Base-by-base conservation (phyloP, 2,329 filamentous ascomycete species). In the Monilinia fructigena region DNA sequence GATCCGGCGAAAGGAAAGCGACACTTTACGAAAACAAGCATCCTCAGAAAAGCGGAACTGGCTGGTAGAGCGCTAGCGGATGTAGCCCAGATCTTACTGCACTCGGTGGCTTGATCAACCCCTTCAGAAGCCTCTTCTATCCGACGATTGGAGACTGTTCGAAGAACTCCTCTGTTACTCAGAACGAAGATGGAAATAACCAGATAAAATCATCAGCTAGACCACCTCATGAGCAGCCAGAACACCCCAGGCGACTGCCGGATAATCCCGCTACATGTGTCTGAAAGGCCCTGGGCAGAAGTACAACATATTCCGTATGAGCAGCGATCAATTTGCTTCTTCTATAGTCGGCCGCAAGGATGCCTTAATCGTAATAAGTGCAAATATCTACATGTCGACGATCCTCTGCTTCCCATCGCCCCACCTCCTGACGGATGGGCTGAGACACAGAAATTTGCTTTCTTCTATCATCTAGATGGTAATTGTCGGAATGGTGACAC, bases 61-160 rank as follows among this genome's bases (percentile, higher is more conserved):
- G 74, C 75, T 52, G 77, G 75, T 7, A 80, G 81, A 38, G 79
- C 81, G 26, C 79, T 77, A 63, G 79, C 80, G 55, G 83, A 85
- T 40, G 68, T 68, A 28, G 78, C 80, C 2, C 78, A 2, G 76
- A 79, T 65, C 68, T 78, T 47, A 76, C 76, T 10, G 72, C 70
- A 4, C 64, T 56, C 48, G 71, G 67, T 18, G 71, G 69, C 0
- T 75, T 76, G 1, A 71, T 71, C 31, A 66, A 73, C 35, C 71
- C 71, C 73, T 18, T 67, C 70, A 16, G 67, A 70, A 26, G 66
- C 65, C 20, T 53, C 54, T 23, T 55, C 66, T 5, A 23, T 72
- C 5, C 55, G 68, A 26, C 67, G 65, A 31, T 69, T 70, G 18
- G 59, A 60, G 35, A 53, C 40, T 42, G 10, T 73, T 28, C 63